Percentiles rank a stretch among this genome's conserved stretches.
Conservation (phyloP, 192 early-diverging fungal genomes). For the Chytriomyces confervae region DNA sequence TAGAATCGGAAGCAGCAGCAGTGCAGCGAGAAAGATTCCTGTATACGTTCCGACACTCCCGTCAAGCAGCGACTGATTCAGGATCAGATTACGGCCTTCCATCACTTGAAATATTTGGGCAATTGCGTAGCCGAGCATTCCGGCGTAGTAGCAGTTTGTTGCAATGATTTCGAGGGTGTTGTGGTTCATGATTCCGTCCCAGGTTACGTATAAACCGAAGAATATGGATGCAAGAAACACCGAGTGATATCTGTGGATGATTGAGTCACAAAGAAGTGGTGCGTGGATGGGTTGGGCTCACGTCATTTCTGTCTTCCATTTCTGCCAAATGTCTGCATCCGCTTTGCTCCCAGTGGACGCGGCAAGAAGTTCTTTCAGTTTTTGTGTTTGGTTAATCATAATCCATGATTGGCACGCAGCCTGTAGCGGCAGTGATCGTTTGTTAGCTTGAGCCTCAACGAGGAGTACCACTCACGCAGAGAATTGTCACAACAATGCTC, state of each 20-base stretch:
- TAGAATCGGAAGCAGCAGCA: constrained; percentile 8
- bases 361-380: background rate
- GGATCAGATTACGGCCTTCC: background rate
- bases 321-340: constrained; percentile 9
- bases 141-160: constrained; percentile 19
- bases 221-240: constrained; percentile 25
- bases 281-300: background rate
- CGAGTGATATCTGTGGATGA: constrained; percentile 10
- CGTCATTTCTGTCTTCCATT: constrained; percentile 23
- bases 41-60: background rate
- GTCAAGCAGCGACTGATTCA: background rate
- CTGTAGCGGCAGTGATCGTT: background rate
- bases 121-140: constrained; percentile 12
- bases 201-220: constrained; percentile 16
- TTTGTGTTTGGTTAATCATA: constrained; percentile 7
- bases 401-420: constrained; percentile 12
- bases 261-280: background rate
- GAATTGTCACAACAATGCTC: background rate
- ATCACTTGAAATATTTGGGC: constrained; percentile 14
- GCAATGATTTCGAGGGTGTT: constrained; percentile 19
- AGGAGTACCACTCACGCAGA: background rate
- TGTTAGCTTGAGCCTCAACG: background rate
- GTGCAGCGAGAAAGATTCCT: constrained; percentile 29
- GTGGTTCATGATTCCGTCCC: constrained; percentile 20
- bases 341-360: background rate